Base-by-base conservation (phyloP, 163 green algal genomes). In the Chlorella variabilis region DNA sequence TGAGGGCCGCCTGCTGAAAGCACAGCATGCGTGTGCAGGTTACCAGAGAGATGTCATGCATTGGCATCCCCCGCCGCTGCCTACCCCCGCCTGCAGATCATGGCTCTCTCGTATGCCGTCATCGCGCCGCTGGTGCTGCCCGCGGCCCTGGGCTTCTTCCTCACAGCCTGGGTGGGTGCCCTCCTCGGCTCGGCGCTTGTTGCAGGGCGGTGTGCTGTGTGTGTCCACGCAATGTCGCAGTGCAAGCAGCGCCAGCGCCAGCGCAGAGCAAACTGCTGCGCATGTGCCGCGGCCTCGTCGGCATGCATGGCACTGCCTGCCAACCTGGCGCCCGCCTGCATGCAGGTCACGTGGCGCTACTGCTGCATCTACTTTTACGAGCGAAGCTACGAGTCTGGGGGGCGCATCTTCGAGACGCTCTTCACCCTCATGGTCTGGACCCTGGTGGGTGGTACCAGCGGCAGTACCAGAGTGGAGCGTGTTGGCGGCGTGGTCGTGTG, bases 301-400 rank as follows among this genome's bases (percentile, higher is more conserved):
- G n/a, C n/a, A n/a, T n/a, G n/a, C n/a, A n/a, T n/a, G n/a, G 45
- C 45, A 15, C 45, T 59, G 0, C 56, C 73, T 31, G 29, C 56
- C 56, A 54, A 11, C 45, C 45, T 54, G 11, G 45, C 29, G 29
- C 9, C 61, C 20, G 61, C 61, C 61, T 65, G 56, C 36, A 31
- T 61, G 38, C 58, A 80, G 74, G 11, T 80, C 17, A 42, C 61
- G 9, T 80, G 74, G 74, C 56, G 58, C 7, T 80, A 80, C 74
- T 58, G 42, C 58, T 38, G 23, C 56, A n/a, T 80, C 0, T 71
- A 80, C 58, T 80, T 80, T 34, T 80, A 80, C 58, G 74, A 80
- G 58, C 74, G 74, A 15, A 34, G 21, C 20, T 80, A 80, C 58
- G 74, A 80, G 58, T 70, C 54, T 3, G 73, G 73, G 23, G 74